Evolutionary conservation across 208 protist genomes (phyloP).

Genomic region (Leishmania tarentolae): DNA sequence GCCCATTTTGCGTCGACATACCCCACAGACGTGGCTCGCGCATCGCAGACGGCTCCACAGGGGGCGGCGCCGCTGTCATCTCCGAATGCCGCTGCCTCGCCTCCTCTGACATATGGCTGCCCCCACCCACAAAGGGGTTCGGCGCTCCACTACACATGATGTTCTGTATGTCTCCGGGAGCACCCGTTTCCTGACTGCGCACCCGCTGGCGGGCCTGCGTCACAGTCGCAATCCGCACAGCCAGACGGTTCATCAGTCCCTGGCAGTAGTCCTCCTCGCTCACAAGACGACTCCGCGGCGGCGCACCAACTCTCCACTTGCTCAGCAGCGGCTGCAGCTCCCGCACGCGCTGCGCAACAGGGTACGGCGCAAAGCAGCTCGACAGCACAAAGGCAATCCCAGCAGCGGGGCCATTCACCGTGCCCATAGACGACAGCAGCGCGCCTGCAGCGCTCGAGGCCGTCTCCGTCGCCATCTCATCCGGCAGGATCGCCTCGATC

Average conservation of each 20-base stretch:
- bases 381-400: slow-evolving; percentile 34
- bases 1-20: too few relatives aligned
- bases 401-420: slow-evolving; percentile 18
- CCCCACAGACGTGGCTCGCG: neutral
- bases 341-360: slow-evolving; percentile 8
- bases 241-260: neutral
- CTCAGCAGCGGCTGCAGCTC: slow-evolving; percentile 7
- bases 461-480: slow-evolving; percentile 18
- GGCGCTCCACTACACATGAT: neutral
- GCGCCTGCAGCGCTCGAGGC: slow-evolving; percentile 21
- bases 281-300: neutral
- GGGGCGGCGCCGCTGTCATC: neutral
- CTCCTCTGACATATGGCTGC: neutral
- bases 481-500: slow-evolving; percentile 38
- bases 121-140: neutral
- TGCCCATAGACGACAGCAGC: slow-evolving; percentile 27
- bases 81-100: neutral
- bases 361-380: slow-evolving; percentile 48
- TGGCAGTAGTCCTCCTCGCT: slow-evolving; percentile 6
- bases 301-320: slow-evolving; percentile 1
- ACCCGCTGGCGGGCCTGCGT: neutral
- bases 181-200: slow-evolving; percentile 23
- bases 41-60: neutral
- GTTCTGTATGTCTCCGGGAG: slow-evolving; percentile 1
- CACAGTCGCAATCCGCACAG: neutral